These are phyloP conservation scores for Tilletia setariae DNA, from an alignment of 1,284 basidiomycete genomes.

Conservation along the genomic window DNA sequence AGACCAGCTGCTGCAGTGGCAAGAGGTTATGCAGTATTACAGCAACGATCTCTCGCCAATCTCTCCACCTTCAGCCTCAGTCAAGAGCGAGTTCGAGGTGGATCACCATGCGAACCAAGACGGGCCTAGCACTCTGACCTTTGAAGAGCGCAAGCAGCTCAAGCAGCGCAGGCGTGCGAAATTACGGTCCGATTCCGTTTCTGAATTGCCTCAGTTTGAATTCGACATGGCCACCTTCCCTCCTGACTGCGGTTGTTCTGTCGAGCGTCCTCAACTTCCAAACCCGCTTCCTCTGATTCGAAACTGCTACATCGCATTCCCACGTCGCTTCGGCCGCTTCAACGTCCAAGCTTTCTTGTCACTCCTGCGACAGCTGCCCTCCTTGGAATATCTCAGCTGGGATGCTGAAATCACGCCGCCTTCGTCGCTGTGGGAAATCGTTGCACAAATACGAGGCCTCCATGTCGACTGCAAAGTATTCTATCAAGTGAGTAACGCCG, in stretches of 20 bases:
- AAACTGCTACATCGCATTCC: neutral
- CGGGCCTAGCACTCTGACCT: constrained; percentile 8
- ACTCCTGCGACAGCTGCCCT: neutral
- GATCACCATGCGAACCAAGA: constrained; percentile 17
- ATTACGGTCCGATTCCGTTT: neutral
- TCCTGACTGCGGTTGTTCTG: neutral
- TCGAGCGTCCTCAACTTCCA: neutral
- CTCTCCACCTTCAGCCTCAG: neutral
- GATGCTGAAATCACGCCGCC: constrained; percentile 14
- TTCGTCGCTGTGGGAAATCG: constrained; percentile 4
- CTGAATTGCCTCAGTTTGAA: neutral
- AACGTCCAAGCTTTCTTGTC: neutral
- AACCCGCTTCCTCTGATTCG: neutral
- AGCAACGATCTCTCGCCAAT: neutral
- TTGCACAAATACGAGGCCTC: neutral
- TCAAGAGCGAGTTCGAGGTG: neutral
- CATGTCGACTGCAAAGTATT: constrained; percentile 19
- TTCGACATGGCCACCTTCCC: constrained; percentile 5
- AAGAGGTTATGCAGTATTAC: constrained; percentile 17
- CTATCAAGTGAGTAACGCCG: neutral
- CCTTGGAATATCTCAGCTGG: constrained; percentile 13
- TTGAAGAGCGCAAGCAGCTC: constrained; percentile 13
- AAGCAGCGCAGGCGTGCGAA: constrained; percentile 13
- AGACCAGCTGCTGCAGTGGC: constrained; percentile 18
- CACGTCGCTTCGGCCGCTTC: neutral